These are phyloP conservation scores for Alternaria gansuensis DNA, from an alignment of 2,329 filamentous ascomycete species.

Conservation along the genomic window DNA sequence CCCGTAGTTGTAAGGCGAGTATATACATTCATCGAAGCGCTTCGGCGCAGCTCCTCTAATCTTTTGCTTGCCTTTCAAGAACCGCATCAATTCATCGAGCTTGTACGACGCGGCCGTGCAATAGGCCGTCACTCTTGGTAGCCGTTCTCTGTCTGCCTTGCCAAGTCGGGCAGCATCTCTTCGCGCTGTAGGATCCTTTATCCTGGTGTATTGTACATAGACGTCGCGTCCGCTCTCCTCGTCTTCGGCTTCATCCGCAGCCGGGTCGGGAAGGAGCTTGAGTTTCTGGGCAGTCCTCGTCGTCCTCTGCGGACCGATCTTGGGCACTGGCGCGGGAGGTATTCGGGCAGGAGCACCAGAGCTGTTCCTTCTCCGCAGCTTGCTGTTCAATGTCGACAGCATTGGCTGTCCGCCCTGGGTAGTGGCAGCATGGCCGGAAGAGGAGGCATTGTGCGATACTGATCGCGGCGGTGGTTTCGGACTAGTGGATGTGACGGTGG, in stretches of 20 bases:
- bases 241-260: constrained; percentile 77
- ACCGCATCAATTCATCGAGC: constrained; percentile 87
- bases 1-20: constrained; percentile 88
- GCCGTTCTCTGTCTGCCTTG: constrained; percentile 86
- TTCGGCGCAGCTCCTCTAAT: constrained; percentile 84
- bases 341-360: constrained; percentile 68
- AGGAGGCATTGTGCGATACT: constrained; percentile 38
- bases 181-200: constrained; percentile 93
- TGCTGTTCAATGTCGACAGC: constrained; percentile 84
- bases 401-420: constrained; percentile 53
- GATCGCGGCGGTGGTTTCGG: constrained; percentile 50
- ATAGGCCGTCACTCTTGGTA: constrained; percentile 94
- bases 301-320: constrained; percentile 93
- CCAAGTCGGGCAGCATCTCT: constrained; percentile 91
- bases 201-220: constrained; percentile 96
- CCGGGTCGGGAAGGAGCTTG: constrained; percentile 93
- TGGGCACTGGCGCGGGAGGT: constrained; percentile 60
- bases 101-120: constrained; percentile 93
- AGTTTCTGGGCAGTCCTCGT: constrained; percentile 97
- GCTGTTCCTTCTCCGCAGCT: constrained; percentile 85
- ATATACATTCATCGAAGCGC: constrained; percentile 96
- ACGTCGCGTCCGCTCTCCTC: constrained; percentile 95
- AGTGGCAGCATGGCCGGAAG: constrained; percentile 44
- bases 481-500: constrained; percentile 61
- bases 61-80: constrained; percentile 84